Base-by-base conservation (phyloP, 768 basidiomycete genomes). In the Cystobasidium onofrii region DNA sequence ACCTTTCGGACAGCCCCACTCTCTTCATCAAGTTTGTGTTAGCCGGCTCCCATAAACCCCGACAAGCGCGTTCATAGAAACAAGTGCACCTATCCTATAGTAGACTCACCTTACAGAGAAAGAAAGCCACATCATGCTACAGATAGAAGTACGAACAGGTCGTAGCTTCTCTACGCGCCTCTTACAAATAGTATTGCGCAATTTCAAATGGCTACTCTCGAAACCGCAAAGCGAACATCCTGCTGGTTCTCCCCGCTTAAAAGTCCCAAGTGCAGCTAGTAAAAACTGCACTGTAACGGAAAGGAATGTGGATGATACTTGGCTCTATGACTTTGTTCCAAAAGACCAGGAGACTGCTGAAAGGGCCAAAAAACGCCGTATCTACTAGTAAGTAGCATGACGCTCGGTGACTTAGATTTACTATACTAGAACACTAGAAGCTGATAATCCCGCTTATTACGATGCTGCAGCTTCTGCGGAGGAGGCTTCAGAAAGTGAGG, bases 341-440 rank as follows among this genome's bases (percentile, higher is more conserved):
- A 67, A 44, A n/a, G 44, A 46, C 25, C 7, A 10, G 65, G 52
- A 46, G 9, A 34, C 12, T 15, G 29, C 65, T 31, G n/a, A 25
- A 50, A 31, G 25, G 13, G 29, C 65, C 6, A 29, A 34, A 34
- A 36, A 34, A 4, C 39, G 27, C 18, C 65, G 44, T 13, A 67
- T 67, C 27, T 67, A 67, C 44, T 67, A 67, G 65, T 67, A 34
- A 50, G 65, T 54, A n/a, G 7, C 20, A 15, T 33, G n/a, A n/a
- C n/a, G n/a, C n/a, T n/a, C n/a, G n/a, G n/a, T n/a, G n/a, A n/a
- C n/a, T n/a, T n/a, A n/a, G n/a, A n/a, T n/a, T n/a, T n/a, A n/a
- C n/a, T n/a, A n/a, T n/a, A n/a, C n/a, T n/a, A n/a, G n/a, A n/a
- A n/a, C n/a, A n/a, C n/a, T n/a, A n/a, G n/a, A n/a, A n/a, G n/a